These are phyloP conservation scores for Picochlorum sp. DNA, from an alignment of 139 green algal genomes.

Conservation along the genomic window DNA sequence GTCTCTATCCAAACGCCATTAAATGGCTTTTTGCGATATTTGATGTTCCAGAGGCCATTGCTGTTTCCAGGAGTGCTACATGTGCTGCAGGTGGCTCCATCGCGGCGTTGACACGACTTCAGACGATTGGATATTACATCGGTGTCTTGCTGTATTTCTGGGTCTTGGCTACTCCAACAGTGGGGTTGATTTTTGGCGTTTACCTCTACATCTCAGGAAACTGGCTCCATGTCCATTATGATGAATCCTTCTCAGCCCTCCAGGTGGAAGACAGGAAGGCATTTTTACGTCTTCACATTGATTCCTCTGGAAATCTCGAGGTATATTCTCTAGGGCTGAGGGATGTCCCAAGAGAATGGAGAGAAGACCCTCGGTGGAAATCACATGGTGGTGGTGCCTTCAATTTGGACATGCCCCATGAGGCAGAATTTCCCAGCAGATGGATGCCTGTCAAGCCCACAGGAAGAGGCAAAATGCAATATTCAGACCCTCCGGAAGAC, in stretches of 20 bases:
- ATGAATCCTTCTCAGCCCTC: conserved; percentile 74
- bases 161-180: conserved; percentile 74
- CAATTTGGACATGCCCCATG: conserved; percentile 21
- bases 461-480: conserved; percentile 1
- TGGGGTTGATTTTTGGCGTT: conserved; percentile 72
- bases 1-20: conserved; percentile 64
- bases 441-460: conserved; percentile 32
- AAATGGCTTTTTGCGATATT: conserved; percentile 67
- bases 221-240: conserved; percentile 73
- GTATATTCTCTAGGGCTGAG: conserved; percentile 38
- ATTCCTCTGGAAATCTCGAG: conserved; percentile 23
- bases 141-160: conserved; percentile 85
- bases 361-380: conserved; percentile 66
- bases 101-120: conserved; percentile 43
- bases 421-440: conserved; percentile 29
- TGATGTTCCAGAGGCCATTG: conserved; percentile 74
- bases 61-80: conserved; percentile 53
- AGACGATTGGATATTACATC: conserved; percentile 67
- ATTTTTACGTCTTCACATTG: conserved; percentile 72
- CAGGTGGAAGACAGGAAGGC: conserved; percentile 68
- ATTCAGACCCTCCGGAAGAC: conserved; percentile 12
- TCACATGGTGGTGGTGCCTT: conserved; percentile 39
- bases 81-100: conserved; percentile 39
- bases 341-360: conserved; percentile 54
- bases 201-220: conserved; percentile 76